Base-by-base conservation (phyloP, 2,329 filamentous ascomycete genomes). In the Colletotrichum tanaceti region DNA sequence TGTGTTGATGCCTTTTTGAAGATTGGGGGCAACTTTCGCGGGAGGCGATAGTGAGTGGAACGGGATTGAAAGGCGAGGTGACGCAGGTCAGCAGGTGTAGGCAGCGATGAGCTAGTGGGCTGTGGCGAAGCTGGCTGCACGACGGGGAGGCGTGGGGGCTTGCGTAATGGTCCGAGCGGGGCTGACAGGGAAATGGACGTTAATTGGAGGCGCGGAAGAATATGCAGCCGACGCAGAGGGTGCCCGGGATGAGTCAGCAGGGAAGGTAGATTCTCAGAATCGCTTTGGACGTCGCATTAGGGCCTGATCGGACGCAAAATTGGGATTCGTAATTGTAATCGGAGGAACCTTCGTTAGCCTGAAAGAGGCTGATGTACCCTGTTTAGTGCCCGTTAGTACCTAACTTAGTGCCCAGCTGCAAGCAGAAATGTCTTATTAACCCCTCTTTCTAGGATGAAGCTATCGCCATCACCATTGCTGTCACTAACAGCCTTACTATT, bases 1-100 rank as follows among this genome's bases (percentile, higher is more conserved):
- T 55, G 20, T 55, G 20, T 43, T 5, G 53, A 32, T 32, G 28
- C 28, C 16, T 22, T 57, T 57, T 41, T 57, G 53, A 28, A 41
- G n/a, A 5, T n/a, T 9, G 28, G 28, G 28, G 28, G 41, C n/a
- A 10, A 5, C 4, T 18, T 32, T 32, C 41, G 32, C 22, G n/a
- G 16, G 46, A 43, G 22, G 53, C 18, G 44, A 50, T 22, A 14
- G 43, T n/a, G 41, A 7, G 52, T 49, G 41, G 32, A 35, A 9
- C 11, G 22, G 24, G 22, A 28, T 28, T 28, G 28, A 28, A 10
- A 39, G 28, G n/a, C 50, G 22, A 68, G 35, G 62, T 68, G 65
- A 68, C 65, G 54, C 65, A 54, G 28, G 61, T 50, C 57, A 47
- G 43, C 20, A 60, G 54, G 54, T 58, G 58, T 46, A 68, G 65